Evolutionary conservation across 2,329 filamentous ascomycete genomes (phyloP).

Genomic region (Coniochaeta sp.): DNA sequence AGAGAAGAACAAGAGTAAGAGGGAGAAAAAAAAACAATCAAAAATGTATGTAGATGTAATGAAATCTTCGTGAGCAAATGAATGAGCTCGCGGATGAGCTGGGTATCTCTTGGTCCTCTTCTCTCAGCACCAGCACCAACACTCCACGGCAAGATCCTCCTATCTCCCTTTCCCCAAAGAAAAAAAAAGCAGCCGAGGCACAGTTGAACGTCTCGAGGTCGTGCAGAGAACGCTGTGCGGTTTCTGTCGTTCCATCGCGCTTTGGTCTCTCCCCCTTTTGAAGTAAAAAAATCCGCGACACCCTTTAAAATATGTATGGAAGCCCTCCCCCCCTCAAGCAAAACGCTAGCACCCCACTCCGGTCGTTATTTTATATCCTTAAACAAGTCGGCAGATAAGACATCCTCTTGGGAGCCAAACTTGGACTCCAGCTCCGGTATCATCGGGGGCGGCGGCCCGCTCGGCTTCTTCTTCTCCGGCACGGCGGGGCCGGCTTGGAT

Average conservation of each 20-base stretch:
- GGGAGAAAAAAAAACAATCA: constrained; percentile 4
- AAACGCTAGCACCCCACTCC: not conserved
- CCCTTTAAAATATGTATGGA: not conserved
- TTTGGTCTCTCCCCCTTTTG: not conserved
- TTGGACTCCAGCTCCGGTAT: constrained; percentile 47
- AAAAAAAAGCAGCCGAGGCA: not conserved
- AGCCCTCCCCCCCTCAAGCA: not conserved
- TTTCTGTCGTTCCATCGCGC: not conserved
- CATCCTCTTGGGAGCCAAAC: constrained; percentile 5
- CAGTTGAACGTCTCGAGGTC: not conserved
- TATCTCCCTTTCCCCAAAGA: not conserved
- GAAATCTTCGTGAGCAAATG: constrained; percentile 13
- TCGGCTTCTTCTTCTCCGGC: constrained; percentile 25
- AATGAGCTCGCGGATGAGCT: constrained; percentile 17
- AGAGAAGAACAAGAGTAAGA: not conserved
- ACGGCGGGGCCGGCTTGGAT: constrained; percentile 10
- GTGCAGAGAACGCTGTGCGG: not conserved
- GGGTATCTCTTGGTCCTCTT: constrained; percentile 21
- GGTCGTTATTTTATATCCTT: constrained; percentile 46
- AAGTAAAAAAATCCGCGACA: not conserved
- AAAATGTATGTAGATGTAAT: constrained; percentile 6
- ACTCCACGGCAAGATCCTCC: not conserved
- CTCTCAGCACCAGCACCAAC: constrained; percentile 7
- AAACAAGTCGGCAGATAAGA: constrained; percentile 40
- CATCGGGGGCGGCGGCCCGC: constrained; percentile 50